phyloP scores from a whole-genome alignment of 1,284 basidiomycete species.

The Puccinia novopanici region DNA sequence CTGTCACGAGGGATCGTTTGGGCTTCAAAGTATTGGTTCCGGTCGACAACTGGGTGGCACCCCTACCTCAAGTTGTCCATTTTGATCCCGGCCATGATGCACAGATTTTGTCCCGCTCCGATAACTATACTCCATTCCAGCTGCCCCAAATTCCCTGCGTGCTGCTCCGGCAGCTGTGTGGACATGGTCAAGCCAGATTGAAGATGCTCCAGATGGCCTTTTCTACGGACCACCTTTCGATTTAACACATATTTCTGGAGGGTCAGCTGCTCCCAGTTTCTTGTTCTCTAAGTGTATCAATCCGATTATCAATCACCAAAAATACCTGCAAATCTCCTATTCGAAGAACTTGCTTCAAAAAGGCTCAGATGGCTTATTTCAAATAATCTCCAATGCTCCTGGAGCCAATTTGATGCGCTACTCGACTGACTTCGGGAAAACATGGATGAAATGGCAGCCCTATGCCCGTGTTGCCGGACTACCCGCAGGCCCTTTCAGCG shows the following conservation, averaged over 20 bases:
- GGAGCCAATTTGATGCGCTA: slow-evolving; percentile 84
- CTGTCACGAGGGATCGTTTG: slow-evolving; percentile 70
- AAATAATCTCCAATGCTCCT: slow-evolving; percentile 73
- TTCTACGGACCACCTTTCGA: too few species aligned
- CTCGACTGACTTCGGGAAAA: slow-evolving; percentile 79
- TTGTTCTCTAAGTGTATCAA: too few species aligned
- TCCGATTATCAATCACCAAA: too few species aligned
- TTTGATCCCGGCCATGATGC: slow-evolving; percentile 82
- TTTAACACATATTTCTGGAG: too few species aligned
- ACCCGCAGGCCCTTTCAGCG: slow-evolving; percentile 65
- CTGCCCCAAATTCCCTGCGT: slow-evolving; percentile 59
- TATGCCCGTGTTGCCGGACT: slow-evolving; percentile 75
- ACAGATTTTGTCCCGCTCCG: slow-evolving; percentile 65
- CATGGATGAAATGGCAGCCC: slow-evolving; percentile 74
- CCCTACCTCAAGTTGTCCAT: slow-evolving; percentile 72
- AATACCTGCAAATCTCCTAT: too few species aligned
- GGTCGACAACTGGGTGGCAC: slow-evolving; percentile 67
- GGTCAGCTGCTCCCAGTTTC: too few species aligned
- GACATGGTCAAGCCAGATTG: slow-evolving; percentile 72
- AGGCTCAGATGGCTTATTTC: slow-evolving; percentile 66
- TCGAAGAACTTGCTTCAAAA: slow-evolving; percentile 67
- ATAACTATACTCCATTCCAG: slow-evolving; percentile 65
- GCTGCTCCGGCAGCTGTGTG: slow-evolving; percentile 63
- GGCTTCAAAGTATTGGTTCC: slow-evolving; percentile 81
- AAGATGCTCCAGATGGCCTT: slow-evolving; percentile 76